Percentiles rank a stretch among this genome's conserved stretches.
These are phyloP conservation scores for Aspergillus sparsus DNA, from an alignment of 495 filamentous ascomycete species.

Conservation along the genomic window DNA sequence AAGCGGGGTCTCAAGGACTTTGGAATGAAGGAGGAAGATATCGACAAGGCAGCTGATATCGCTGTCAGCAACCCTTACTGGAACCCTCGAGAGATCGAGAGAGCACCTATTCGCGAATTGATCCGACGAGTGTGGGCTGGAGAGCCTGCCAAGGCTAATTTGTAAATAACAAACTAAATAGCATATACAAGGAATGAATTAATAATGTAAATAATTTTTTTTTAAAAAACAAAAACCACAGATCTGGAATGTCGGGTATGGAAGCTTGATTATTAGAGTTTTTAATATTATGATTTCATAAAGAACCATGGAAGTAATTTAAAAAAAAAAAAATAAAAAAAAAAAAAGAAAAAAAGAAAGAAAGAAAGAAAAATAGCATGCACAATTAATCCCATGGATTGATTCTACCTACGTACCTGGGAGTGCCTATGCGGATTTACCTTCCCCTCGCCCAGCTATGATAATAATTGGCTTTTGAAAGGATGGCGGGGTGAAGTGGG, in stretches of 20 bases:
- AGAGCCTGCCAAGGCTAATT: slow-evolving; percentile 60
- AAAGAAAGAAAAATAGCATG: too few relatives aligned
- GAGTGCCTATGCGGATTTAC: background rate
- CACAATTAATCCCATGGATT: background rate
- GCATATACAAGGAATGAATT: background rate
- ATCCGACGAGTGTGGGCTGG: slow-evolving; percentile 68
- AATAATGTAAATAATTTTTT: slow-evolving; percentile 12
- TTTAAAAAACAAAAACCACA: slow-evolving; percentile 9
- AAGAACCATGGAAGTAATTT: too few relatives aligned
- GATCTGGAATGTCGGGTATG: too few relatives aligned
- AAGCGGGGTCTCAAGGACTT: slow-evolving; percentile 59
- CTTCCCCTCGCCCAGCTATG: slow-evolving; percentile 9
- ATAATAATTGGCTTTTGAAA: slow-evolving; percentile 29
- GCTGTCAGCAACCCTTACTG: slow-evolving; percentile 65
- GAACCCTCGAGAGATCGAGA: slow-evolving; percentile 62
- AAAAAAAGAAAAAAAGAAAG: too few relatives aligned
- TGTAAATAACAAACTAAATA: slow-evolving; percentile 38
- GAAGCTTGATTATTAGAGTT: too few relatives aligned
- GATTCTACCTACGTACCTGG: too few relatives aligned
- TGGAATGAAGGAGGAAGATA: slow-evolving; percentile 66
- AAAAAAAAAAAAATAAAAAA: too few relatives aligned
- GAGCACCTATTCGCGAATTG: slow-evolving; percentile 59
- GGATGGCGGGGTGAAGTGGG: slow-evolving; percentile 42
- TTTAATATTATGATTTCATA: too few relatives aligned
- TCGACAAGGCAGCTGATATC: slow-evolving; percentile 66